Base-by-base conservation (phyloP, 2,329 filamentous ascomycete genomes). In the Pseudodiploospora longispora region DNA sequence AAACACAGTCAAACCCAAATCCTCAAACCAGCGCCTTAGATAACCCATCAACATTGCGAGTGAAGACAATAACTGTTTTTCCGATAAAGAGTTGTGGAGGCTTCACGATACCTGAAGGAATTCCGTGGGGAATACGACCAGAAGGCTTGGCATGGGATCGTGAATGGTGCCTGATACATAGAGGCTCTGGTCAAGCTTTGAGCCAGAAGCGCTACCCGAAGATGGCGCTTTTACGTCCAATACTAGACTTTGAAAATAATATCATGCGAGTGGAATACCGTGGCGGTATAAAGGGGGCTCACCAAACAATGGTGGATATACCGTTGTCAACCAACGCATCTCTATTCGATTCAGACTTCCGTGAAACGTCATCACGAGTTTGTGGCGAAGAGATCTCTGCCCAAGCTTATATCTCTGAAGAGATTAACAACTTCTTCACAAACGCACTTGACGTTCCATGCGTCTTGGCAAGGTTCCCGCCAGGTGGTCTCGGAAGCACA, bases 21-120 rank as follows among this genome's bases (percentile, higher is more conserved):
- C 33, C 32, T 27, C 30, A 12, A 29, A 27, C 7, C 12, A 19
- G 19, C 19, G 19, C 19, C 19, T 19, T 19, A 19, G 19, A 19
- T 19, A 19, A 19, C 19, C 8, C 12, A 5, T 30, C 30, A 8
- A 37, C n/a, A 38, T 46, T 66, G 6, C 52, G 47, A 43, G 71
- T 88, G n/a, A 78, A 84, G 49, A 72, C 71, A 42, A 74, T 90
- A 10, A 80, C 74, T 1, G 77, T 97, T 1, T 98, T 89, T 57
- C 93, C 93, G 0, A 90, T 98, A 58, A 98, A 98, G 64, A 95
- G 89, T 59, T 97, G 93, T 56, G 86, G 82, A 10, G 86, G 86
- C 1, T 95, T 85, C 60, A 69, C 70, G 32, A 72, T 97, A 30
- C 83, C 88, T 1, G 49, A 65, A 1, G 74, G 70, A 2, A 68